Evolutionary conservation across 345 rosid genomes (phyloP).

Genomic region (Rhodamnia argentea): DNA sequence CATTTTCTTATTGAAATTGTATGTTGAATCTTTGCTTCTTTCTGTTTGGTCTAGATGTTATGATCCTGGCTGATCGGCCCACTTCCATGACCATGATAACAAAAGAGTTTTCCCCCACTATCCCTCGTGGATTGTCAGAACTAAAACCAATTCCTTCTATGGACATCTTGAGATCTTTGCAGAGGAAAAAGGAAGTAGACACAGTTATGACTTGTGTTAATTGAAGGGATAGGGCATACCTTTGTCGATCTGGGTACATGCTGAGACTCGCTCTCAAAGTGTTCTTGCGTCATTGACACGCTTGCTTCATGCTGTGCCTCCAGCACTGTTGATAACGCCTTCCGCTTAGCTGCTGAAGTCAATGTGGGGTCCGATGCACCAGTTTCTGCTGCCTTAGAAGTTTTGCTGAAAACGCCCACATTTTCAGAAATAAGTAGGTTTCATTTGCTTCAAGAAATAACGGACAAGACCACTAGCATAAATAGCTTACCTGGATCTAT

Average conservation of each 20-base stretch:
- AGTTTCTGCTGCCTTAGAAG: constrained; percentile 20
- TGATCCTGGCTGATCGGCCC: not conserved
- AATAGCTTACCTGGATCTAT: constrained; percentile 36
- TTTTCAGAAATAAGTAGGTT: not conserved
- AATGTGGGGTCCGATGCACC: constrained; percentile 6
- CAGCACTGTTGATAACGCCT: constrained; percentile 3
- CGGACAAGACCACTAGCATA: not conserved
- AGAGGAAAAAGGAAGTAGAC: not conserved
- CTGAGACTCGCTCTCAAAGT: constrained; percentile 3
- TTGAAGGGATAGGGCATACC: constrained; percentile 9
- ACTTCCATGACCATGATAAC: not conserved
- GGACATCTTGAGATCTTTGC: not conserved
- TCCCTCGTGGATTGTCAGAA: not conserved
- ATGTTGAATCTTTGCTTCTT: not conserved
- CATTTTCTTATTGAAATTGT: not conserved
- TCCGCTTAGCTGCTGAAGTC: constrained; percentile 1
- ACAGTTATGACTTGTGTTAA: not conserved
- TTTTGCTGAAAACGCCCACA: constrained; percentile 12
- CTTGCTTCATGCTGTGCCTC: constrained; percentile 15
- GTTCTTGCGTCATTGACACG: constrained; percentile 7
- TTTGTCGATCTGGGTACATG: constrained; percentile 2
- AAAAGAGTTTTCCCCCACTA: not conserved
- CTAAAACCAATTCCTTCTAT: not conserved
- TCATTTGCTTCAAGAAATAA: not conserved
- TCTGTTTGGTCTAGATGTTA: not conserved